Evolutionary conservation across 2,329 filamentous ascomycete genomes (phyloP).

Genomic region (Neonectria coccinea): DNA sequence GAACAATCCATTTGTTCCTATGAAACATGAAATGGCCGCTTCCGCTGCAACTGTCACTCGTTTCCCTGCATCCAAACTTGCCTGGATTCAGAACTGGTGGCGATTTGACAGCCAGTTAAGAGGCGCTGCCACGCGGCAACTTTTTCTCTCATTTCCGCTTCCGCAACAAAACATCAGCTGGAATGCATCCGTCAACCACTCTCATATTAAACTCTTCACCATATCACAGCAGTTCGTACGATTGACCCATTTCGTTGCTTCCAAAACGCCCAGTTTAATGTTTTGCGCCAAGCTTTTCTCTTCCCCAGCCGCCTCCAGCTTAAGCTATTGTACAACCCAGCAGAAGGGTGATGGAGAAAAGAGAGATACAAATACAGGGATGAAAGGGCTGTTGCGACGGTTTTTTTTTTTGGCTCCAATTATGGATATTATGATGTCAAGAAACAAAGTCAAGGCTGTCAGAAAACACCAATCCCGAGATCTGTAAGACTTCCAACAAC

Average conservation of each 20-base stretch:
- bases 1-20: too few relatives aligned
- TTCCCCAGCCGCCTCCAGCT: slow-evolving; percentile 47
- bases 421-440: slow-evolving; percentile 49
- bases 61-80: not conserved
- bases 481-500: slow-evolving; percentile 44
- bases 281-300: slow-evolving; percentile 51
- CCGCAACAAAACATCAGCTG: not conserved
- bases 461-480: slow-evolving; percentile 43
- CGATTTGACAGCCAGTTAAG: not conserved
- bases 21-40: not conserved
- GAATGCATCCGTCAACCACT: not conserved
- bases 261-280: slow-evolving; percentile 49
- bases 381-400: slow-evolving; percentile 41
- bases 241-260: slow-evolving; percentile 24
- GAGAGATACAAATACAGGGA: slow-evolving; percentile 51
- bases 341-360: slow-evolving; percentile 50
- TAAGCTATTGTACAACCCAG: slow-evolving; percentile 54
- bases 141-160: not conserved
- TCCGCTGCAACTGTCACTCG: not conserved
- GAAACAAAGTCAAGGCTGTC: slow-evolving; percentile 45
- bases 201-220: slow-evolving; percentile 5
- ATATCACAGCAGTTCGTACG: slow-evolving; percentile 26
- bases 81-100: not conserved
- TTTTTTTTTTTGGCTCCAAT: slow-evolving; percentile 44
- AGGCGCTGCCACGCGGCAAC: not conserved